Evolutionary conservation across 1,284 basidiomycete species (phyloP), one percentile per base, ranked within the genome.

Genomic region (Ustilago curta): DNA sequence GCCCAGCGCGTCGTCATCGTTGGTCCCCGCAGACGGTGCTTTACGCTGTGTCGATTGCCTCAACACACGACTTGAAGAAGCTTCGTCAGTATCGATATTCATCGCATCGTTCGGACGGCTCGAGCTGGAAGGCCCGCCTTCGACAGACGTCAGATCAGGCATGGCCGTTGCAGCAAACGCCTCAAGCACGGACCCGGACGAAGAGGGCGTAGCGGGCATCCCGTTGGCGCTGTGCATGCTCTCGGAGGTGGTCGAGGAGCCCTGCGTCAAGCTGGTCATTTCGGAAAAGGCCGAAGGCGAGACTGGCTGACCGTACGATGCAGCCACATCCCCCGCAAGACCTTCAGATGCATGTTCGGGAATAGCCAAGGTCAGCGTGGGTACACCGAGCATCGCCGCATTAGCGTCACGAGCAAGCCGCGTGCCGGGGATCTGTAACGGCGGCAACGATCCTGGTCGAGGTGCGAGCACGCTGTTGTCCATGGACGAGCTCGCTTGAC

Each of bases 261-360:
- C 64, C 25, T 75, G 63, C 3, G 72, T 75, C 45, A 75, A 12
- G 57, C 63, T 75, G 11, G 72, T 75, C 68, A 70, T 70, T 27
- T 70, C 68, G 1, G 72, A 75, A 12, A 57, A 64, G 0, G 72
- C 72, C 16, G 72, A 75, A 2, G 72, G 72, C 16, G 72, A 75
- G 35, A 66, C 43, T 2, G 72, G 68, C 39, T 75, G 59, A 29
- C 25, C 66, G 27, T 45, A 45, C 21, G 21, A 14, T 3, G 45
- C 35, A 7, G 50, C 35, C 29, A 19, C 29, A n/a, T 48, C 47
- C 8, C 31, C 32, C 6, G 40, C 37, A 12, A 32, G 23, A 19
- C 12, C 63, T 32, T 66, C 58, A 12, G 40, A 18, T 6, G 29
- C 12, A 4, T 21, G 37, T 16, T 51, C 57, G 2, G 32, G 47